Percentiles rank a stretch among this genome's conserved stretches.
Evolutionary conservation across 2,329 filamentous ascomycete species (phyloP).

Genomic region (Nigrospora oryzae): DNA sequence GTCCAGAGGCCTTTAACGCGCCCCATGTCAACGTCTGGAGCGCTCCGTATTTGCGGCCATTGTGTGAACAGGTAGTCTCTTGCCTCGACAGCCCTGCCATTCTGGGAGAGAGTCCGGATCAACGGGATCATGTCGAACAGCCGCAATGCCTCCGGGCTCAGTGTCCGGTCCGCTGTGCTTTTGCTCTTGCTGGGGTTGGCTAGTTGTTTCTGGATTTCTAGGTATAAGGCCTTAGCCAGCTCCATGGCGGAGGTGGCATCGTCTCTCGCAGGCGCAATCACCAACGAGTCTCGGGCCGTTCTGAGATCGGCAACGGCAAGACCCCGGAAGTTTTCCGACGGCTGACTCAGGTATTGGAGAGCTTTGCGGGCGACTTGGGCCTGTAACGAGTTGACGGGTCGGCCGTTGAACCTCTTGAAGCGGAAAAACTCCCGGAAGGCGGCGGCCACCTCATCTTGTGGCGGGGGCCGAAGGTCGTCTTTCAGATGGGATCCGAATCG

Average conservation of each 20-base stretch:
- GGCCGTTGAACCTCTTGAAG: conserved; percentile 37
- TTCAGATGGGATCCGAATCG: conserved; percentile 56
- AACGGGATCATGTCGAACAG: conserved; percentile 14
- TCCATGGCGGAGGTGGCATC: conserved; percentile 35
- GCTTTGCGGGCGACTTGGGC: conserved; percentile 52
- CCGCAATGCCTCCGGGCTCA: conserved; percentile 1
- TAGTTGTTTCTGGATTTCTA: conserved; percentile 22
- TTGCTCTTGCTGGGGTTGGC: conserved; percentile 2
- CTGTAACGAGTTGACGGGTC: conserved; percentile 56
- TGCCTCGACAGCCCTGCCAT: conserved; percentile 20
- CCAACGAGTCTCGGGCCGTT: conserved; percentile 36
- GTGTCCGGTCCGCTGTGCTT: background rate
- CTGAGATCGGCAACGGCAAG: conserved; percentile 14
- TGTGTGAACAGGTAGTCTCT: conserved; percentile 14
- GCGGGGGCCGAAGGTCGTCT: conserved; percentile 56
- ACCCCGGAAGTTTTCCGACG: conserved; percentile 22
- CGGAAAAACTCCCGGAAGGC: conserved; percentile 59
- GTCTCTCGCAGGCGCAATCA: conserved; percentile 30
- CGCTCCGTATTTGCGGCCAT: conserved; percentile 4
- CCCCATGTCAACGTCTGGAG: conserved; percentile 17
- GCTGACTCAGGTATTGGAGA: conserved; percentile 47
- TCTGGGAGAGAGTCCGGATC: conserved; percentile 16
- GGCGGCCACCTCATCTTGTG: conserved; percentile 50
- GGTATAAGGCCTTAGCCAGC: conserved; percentile 35
- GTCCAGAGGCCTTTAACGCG: conserved; percentile 31